A percentile compares a stretch with the other conserved stretches of the same genome.
Conservation (phyloP, 139 green algal species). For the Auxenochlorella protothecoides region DNA sequence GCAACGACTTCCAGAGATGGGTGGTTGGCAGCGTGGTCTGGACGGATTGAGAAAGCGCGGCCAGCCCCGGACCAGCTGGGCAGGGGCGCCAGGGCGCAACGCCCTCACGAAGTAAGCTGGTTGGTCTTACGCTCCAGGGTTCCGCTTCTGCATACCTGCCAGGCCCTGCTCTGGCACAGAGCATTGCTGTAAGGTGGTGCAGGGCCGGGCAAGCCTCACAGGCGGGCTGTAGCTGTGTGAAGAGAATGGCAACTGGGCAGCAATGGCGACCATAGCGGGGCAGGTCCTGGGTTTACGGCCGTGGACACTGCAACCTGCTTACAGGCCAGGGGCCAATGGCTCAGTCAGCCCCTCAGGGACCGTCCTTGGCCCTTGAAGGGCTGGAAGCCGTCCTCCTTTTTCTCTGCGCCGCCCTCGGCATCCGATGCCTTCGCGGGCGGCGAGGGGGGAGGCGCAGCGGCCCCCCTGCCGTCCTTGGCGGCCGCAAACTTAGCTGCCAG, state of each 20-base stretch:
- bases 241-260: too few species aligned
- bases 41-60: not conserved
- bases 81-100: not conserved
- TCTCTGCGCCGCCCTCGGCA: not conserved
- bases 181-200: too few species aligned
- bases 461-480: not conserved
- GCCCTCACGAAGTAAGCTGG: not conserved
- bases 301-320: too few species aligned
- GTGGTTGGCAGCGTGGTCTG: not conserved
- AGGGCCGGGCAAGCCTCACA: too few species aligned
- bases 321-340: too few species aligned
- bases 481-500: constrained; percentile 17
- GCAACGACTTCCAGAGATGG: constrained; percentile 29
- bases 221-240: too few species aligned
- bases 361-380: not conserved
- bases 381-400: not conserved
- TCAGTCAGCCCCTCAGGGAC: too few species aligned
- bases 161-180: too few species aligned
- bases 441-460: not conserved
- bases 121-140: not conserved
- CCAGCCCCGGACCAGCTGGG: not conserved
- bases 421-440: too few species aligned
- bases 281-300: too few species aligned
- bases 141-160: too few species aligned
- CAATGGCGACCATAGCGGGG: too few species aligned